A percentile compares a stretch with the other conserved stretches of the same genome.
These are phyloP conservation scores for Barnettozyma sucrosica DNA, from an alignment of 805 yeast species.

Conservation along the genomic window DNA sequence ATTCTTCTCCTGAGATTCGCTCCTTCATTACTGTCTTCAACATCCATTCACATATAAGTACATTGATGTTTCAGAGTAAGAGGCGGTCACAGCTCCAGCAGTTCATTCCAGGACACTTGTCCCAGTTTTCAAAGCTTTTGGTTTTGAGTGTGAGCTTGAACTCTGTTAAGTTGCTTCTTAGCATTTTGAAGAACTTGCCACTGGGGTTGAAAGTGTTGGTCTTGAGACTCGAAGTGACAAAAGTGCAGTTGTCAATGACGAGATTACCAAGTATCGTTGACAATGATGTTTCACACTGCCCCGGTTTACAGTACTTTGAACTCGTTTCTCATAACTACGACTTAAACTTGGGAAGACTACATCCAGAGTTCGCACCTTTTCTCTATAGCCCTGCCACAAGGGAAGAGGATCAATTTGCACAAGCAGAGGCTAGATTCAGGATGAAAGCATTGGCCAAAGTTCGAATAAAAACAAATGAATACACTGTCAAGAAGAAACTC, in stretches of 20 bases:
- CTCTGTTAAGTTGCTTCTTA: conserved; percentile 3
- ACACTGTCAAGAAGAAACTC: not conserved
- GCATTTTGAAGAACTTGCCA: conserved; percentile 7
- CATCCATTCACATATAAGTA: conserved; percentile 8
- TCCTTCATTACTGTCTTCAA: conserved; percentile 2
- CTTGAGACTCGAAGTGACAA: conserved; percentile 11
- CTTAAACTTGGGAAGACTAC: conserved; percentile 5
- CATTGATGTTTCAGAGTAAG: not conserved
- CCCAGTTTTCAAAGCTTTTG: conserved; percentile 4
- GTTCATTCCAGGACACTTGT: conserved; percentile 1
- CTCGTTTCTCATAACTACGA: conserved; percentile 6
- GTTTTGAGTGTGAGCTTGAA: conserved; percentile 8
- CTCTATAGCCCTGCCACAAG: not conserved
- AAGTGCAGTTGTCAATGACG: not conserved
- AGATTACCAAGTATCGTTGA: not conserved
- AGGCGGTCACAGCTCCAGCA: not conserved
- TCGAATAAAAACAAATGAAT: not conserved
- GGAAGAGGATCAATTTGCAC: conserved; percentile 6
- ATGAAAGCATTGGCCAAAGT: not conserved
- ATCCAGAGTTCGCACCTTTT: conserved; percentile 12
- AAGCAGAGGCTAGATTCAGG: not conserved
- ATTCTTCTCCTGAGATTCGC: not conserved
- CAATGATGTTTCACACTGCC: not conserved
- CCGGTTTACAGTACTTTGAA: conserved; percentile 10
- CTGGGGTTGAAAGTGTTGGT: conserved; percentile 6